phyloP scores from a whole-genome alignment of 495 filamentous ascomycete species.

The Podospora tetraspora region DNA sequence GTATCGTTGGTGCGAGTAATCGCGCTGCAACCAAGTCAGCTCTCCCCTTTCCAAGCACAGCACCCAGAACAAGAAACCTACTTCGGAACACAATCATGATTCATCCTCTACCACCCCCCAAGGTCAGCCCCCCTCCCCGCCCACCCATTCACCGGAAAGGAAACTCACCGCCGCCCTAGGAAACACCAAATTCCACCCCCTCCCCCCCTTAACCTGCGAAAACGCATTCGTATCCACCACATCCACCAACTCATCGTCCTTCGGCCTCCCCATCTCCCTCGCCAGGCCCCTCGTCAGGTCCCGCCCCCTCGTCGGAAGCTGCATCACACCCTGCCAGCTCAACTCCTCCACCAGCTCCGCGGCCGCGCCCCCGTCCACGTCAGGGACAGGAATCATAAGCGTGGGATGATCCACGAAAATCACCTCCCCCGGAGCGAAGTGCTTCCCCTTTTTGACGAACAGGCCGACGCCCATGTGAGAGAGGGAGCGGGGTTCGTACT shows the following conservation, averaged over 20 bases:
- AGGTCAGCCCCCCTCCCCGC: background rate
- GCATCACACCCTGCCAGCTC: constrained; percentile 4
- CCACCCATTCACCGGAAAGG: background rate
- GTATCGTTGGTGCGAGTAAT: constrained; percentile 4
- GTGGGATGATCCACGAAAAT: constrained; percentile 10
- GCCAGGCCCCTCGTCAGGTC: background rate
- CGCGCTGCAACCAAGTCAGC: background rate
- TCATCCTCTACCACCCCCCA: constrained; percentile 7
- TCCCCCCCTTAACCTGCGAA: constrained; percentile 11
- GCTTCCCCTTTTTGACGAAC: background rate
- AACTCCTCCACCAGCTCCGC: background rate
- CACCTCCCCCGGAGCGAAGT: background rate
- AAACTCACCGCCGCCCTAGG: constrained; percentile 8
- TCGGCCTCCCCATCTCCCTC: background rate
- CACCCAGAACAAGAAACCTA: background rate
- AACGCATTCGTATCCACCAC: constrained; percentile 14
- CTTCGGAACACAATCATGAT: constrained; percentile 10
- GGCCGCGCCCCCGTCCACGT: background rate
- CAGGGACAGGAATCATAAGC: background rate
- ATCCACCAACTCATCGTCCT: constrained; percentile 9
- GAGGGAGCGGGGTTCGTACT: background rate
- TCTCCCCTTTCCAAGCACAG: too few relatives aligned
- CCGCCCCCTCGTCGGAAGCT: background rate
- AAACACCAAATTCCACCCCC: constrained; percentile 7
- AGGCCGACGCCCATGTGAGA: constrained; percentile 3